These are phyloP conservation scores for Oryza officinalis DNA, from an alignment of 176 grass and related monocot species.

Conservation along the genomic window DNA sequence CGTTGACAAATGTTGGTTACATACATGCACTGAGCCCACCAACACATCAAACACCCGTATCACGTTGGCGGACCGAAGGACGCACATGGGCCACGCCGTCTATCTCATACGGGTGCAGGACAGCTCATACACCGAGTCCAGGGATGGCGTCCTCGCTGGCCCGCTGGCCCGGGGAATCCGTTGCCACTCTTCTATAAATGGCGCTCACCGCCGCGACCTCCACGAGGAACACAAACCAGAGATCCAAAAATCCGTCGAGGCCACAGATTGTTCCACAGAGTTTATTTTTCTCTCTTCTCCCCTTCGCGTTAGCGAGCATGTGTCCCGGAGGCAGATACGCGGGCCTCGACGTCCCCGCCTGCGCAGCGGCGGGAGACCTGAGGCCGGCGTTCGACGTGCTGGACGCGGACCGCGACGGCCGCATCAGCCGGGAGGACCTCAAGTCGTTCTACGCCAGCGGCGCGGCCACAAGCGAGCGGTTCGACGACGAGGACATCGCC, in stretches of 20 bases:
- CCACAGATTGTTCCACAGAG: background rate
- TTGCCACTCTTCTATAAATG: conserved; percentile 52
- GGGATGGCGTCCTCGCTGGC: background rate
- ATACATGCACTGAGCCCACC: background rate
- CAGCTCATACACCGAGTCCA: conserved; percentile 3
- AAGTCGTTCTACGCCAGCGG: conserved; percentile 72
- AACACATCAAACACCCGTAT: conserved; percentile 2
- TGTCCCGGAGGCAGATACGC: conserved; percentile 58
- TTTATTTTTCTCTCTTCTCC: background rate
- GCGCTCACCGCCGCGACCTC: background rate
- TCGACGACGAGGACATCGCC: conserved; percentile 75
- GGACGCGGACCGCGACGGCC: conserved; percentile 88
- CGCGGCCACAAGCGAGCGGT: conserved; percentile 12
- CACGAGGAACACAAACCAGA: background rate
- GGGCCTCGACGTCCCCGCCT: conserved; percentile 40
- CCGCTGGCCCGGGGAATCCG: background rate
- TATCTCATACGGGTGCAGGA: accelerated
- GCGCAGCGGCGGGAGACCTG: conserved; percentile 31
- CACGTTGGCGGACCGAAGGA: background rate
- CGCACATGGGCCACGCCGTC: background rate
- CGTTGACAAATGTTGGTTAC: background rate
- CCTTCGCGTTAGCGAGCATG: conserved; percentile 37
- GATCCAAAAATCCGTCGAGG: background rate
- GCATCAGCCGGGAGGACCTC: conserved; percentile 94
- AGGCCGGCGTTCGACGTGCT: conserved; percentile 85